Base-by-base conservation (phyloP, 306 rosid species). In the Geum urbanum region DNA sequence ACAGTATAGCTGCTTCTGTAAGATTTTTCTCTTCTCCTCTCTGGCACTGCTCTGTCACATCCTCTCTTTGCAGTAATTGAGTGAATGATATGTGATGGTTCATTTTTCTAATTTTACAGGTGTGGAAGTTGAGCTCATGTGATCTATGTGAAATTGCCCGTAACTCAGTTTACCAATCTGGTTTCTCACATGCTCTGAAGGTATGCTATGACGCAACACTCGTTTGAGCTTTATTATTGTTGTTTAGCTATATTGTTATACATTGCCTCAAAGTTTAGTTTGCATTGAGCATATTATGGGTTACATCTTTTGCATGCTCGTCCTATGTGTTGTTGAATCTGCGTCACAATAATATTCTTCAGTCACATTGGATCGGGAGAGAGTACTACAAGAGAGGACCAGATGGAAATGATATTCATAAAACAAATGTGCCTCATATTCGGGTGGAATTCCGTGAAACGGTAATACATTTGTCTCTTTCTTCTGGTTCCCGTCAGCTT, bases 1-100 rank as follows among this genome's bases (percentile, higher is more conserved):
- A 94, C 45, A 94, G 98, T 74, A 94, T 94, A 71, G 98, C 98
- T 72, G 98, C 98, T 76, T 94, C 98, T 27, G 98, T 94, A 77
- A 94, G 98, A 54, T 75, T 63, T 75, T 63, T 77, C 64, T 52
- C 49, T 39, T 65, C 58, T 73, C 24, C 58, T 73, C 40, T 63
- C 64, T 63, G 44, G 77, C 54, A 72, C 80, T 72, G 70, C 10
- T 78, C 80, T 63, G 73, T 32, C 59, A 37, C 52, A 58, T 67
- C 57, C 72, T 54, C 32, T 62, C 66, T 13, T 7, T 24, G 54
- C 22, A 59, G 13, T 32, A 35, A 22, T 39, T 56, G 43, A 61
- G 14, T 39, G 50, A 11, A 68, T 37, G 3, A 10, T 41, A 43
- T 63, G 76, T 44, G 54, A 62, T 22, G 53, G 66, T 69, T n/a